A percentile compares a stretch with the other conserved stretches of the same genome.
Conservation (phyloP, 1,284 basidiomycete species). For the Rhodotorula sp. region DNA sequence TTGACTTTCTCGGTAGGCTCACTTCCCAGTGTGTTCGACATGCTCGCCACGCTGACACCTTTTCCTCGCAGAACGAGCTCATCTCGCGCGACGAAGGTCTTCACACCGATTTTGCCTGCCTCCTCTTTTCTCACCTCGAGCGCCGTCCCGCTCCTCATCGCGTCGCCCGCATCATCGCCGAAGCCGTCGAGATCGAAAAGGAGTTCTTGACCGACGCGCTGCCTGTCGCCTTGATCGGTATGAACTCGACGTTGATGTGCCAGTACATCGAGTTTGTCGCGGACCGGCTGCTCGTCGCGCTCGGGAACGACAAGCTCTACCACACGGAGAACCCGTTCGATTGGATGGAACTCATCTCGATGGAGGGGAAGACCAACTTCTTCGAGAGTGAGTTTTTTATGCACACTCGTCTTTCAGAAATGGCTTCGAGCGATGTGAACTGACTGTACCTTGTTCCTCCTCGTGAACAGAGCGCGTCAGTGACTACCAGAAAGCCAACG, state of each 20-base stretch:
- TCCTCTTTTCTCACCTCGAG: constrained; percentile 53
- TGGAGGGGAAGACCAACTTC: constrained; percentile 46
- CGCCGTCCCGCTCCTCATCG: constrained; percentile 52
- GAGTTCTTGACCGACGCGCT: constrained; percentile 52
- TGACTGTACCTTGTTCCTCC: background rate
- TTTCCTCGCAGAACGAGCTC: constrained; percentile 51
- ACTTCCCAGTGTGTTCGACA: no score
- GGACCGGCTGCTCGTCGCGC: constrained; percentile 51
- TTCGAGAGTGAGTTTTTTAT: background rate
- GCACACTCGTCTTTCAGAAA: background rate
- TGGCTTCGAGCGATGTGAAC: background rate
- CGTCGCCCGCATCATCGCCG: constrained; percentile 51
- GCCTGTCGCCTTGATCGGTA: constrained; percentile 52
- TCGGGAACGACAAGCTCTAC: constrained; percentile 52
- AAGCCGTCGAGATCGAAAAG: constrained; percentile 53
- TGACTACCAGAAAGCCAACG: constrained; percentile 43
- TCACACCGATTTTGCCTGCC: constrained; percentile 55
- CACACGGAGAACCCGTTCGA: constrained; percentile 49
- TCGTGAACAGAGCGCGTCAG: constrained; percentile 46
- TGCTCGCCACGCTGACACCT: constrained; percentile 20
- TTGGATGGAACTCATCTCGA: constrained; percentile 53
- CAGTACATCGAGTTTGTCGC: constrained; percentile 53
- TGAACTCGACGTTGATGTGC: constrained; percentile 49
- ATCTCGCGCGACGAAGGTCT: constrained; percentile 55
- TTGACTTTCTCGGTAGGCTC: constrained; percentile 47